These are phyloP conservation scores for Annulohypoxylon nitens DNA, from an alignment of 495 filamentous ascomycete genomes.

Conservation along the genomic window DNA sequence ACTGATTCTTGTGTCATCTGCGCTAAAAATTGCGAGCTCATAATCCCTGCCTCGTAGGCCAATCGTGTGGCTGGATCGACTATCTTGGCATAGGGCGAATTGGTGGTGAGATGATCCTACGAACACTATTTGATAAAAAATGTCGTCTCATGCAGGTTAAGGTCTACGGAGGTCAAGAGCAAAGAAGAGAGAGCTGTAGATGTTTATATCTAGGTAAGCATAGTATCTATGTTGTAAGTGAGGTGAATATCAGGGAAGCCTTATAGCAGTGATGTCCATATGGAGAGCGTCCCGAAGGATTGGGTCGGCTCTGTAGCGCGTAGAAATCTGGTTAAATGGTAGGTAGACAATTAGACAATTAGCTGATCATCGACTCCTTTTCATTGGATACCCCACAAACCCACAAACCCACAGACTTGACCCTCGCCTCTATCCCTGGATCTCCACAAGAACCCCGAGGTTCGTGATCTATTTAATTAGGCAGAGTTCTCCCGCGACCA, in stretches of 20 bases:
- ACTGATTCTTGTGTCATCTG: conserved; percentile 31
- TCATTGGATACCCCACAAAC: conserved; percentile 20
- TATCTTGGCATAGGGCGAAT: conserved; percentile 26
- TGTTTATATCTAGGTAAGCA: too few relatives aligned
- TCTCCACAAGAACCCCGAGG: conserved; percentile 14
- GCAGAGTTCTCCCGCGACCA: conserved; percentile 6
- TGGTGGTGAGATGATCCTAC: conserved; percentile 12
- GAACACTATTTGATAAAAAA: too few relatives aligned
- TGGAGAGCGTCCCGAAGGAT: conserved; percentile 12
- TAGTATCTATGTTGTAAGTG: not conserved
- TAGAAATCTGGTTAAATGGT: not conserved
- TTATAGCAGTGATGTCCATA: not conserved
- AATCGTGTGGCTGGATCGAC: conserved; percentile 25
- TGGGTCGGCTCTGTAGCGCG: conserved; percentile 9
- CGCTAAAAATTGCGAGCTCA: conserved; percentile 42
- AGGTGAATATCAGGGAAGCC: not conserved
- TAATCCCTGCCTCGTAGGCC: conserved; percentile 32
- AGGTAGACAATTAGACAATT: not conserved
- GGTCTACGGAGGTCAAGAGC: not conserved
- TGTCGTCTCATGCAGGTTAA: not conserved
- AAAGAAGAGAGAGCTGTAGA: not conserved
- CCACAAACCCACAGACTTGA: conserved; percentile 11
- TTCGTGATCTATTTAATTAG: conserved; percentile 29
- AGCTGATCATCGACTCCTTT: conserved; percentile 1
- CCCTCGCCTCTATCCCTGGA: not conserved